Base-by-base conservation (phyloP, 495 filamentous ascomycete species). In the Lindgomyces ingoldianus region DNA sequence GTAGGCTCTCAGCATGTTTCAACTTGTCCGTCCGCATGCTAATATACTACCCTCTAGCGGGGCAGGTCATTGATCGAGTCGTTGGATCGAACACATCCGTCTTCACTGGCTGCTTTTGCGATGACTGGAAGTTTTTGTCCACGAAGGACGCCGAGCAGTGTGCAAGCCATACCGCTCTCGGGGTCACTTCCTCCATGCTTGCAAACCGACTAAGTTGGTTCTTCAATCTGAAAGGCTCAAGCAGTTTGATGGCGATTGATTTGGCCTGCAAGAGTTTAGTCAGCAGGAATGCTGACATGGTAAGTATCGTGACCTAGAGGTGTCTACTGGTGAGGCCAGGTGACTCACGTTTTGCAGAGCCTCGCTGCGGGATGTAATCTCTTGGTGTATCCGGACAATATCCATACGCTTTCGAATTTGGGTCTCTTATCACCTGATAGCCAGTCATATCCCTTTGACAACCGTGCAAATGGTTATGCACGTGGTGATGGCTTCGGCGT, bases 401-500 rank as follows among this genome's bases (percentile, higher is more conserved):
- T 39, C 18, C 21, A 6, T 24, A 2, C 30, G 9, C 25, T 68
- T 4, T 53, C 45, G 9, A 59, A 63, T 19, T 10, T 63, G 21
- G 12, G 45, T 3, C 75, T 80, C 18, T 36, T 66, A 0, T 66
- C 63, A 6, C 63, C 55, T 39, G 63, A 66, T 21, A 49, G 49
- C 24, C 36, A 21, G 6, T 51, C 30, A 19, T 66, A 54, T 25
- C 1, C 1, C 11, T 66, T 66, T 36, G 55, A 66, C 21, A 2
- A 4, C 16, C 55, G 63, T 9, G 63, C 63, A 1, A 66, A 66
- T 33, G 63, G 63, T 33, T 66, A 66, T 26, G 16, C 56, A 14
- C 22, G 63, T 3, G 62, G 62, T 14, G 62, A 59, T 19, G 81
- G 76, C 9, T 70, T 79, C 6, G 72, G 60, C 4, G 61, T 66